Evolutionary conservation across 2,329 filamentous ascomycete genomes (phyloP), one percentile per base, ranked within the genome.

Genomic region (Sphaerulina populicola): DNA sequence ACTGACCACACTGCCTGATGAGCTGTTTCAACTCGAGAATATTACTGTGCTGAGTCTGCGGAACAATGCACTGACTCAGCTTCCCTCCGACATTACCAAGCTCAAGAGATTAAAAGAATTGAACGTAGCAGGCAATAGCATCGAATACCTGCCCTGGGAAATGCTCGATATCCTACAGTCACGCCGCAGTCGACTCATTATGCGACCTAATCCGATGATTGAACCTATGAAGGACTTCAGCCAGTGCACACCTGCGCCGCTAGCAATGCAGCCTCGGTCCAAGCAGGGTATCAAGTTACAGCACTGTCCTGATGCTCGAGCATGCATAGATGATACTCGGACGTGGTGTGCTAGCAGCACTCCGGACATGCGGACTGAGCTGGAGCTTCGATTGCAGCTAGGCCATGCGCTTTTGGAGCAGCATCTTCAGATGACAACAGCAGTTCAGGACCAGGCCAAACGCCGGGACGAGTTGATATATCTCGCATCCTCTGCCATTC

Each of bases 11-110:
- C 69, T 86, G 1, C 84, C 85, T 0, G 70, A 72, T 2, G 76
- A 78, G 43, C 66, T 88, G 2, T 84, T 85, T 60, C 74, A 78
- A 42, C 68, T 88, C 2, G 70, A 79, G 18, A 71, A 80, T 58
- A 70, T 88, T 29, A 82, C 78, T 0, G 77, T 82, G 12, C 74
- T 88, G 10, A 86, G 78, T 58, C 71, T 88, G 12, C 79, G 85
- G 33, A 77, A 75, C 53, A 87, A 87, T 60, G 65, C 73, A 21
- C 72, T 88, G 11, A 69, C 68, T 0, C 77, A 83, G 60, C 68
- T 88, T 2, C 80, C 85, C 1, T 71, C 79, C 0, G 72, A 74
- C 3, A 79, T 88, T 44, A 72, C 71, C 18, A 76, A 77, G 30
- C 71, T 88, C 6, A 64, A 63, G 4, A 81, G 80, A 52, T 72